Evolutionary conservation across 2,329 filamentous ascomycete species (phyloP).

Genomic region (Diaporthe ampelina): DNA sequence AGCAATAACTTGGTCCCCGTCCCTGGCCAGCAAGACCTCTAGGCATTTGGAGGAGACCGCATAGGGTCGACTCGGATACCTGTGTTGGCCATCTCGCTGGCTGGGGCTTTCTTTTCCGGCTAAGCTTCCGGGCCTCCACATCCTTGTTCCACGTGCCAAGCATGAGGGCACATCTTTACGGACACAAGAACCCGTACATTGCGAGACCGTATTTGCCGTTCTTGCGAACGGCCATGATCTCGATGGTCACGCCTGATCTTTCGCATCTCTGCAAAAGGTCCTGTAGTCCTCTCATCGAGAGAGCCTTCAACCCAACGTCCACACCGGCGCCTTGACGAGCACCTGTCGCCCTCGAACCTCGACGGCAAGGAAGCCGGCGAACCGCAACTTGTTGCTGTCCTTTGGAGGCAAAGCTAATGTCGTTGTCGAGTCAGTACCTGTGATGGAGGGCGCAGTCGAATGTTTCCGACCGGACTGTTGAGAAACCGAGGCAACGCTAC

Average conservation of each 20-base stretch:
- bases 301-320: conserved; percentile 61
- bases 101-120: background rate
- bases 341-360: conserved; percentile 84
- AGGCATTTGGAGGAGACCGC: background rate
- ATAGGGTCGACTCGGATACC: background rate
- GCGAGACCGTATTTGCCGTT: background rate
- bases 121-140: background rate
- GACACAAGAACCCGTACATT: background rate
- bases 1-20: background rate
- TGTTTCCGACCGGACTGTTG: conserved; percentile 30
- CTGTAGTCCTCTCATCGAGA: background rate
- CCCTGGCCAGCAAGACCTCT: background rate
- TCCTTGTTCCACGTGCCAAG: conserved; percentile 1
- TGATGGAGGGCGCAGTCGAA: conserved; percentile 41
- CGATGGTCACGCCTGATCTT: background rate
- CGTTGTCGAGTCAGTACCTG: conserved; percentile 56
- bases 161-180: background rate
- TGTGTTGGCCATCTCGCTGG: background rate
- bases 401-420: conserved; percentile 56
- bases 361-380: conserved; percentile 81
- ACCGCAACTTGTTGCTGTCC: conserved; percentile 73
- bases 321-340: conserved; percentile 82
- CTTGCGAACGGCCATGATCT: background rate
- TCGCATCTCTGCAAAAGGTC: conserved; percentile 4
- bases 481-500: conserved; percentile 32